Evolutionary conservation across 352 stramenopile genomes (phyloP).

Genomic region (Globisporangium middletonii): DNA sequence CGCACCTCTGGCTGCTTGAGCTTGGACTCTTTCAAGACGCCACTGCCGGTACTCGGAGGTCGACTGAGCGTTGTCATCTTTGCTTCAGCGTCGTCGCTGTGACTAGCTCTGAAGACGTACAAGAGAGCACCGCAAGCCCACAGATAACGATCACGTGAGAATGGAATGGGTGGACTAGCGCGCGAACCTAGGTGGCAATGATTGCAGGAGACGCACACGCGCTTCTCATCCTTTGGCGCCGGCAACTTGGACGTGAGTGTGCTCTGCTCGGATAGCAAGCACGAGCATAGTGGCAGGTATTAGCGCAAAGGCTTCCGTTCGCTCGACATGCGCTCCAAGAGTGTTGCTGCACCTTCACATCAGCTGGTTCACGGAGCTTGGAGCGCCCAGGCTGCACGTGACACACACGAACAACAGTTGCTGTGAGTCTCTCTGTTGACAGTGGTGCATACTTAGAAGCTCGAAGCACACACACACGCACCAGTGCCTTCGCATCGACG

Average conservation of each 20-base stretch:
- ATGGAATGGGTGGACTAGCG: no score
- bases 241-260: conserved; percentile 4
- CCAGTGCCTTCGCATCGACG: conserved; percentile 10
- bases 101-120: conserved; percentile 6
- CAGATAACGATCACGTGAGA: not conserved
- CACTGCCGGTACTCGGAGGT: conserved; percentile 5
- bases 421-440: not conserved
- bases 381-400: conserved; percentile 12
- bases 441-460: not conserved
- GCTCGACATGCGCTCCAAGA: not conserved
- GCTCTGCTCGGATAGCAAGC: not conserved
- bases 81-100: conserved; percentile 13
- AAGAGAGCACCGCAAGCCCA: not conserved
- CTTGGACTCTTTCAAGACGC: conserved; percentile 54
- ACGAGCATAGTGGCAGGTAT: not conserved
- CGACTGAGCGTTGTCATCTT: conserved; percentile 7
- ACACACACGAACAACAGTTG: not conserved
- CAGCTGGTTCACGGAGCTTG: conserved; percentile 25
- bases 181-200: not conserved
- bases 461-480: conserved; percentile 8
- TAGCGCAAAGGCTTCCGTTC: not conserved
- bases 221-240: conserved; percentile 30
- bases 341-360: conserved; percentile 18
- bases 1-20: conserved; percentile 52
- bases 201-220: conserved; percentile 12